Evolutionary conservation across 495 filamentous ascomycete genomes (phyloP), one percentile per base, ranked within the genome.

Genomic region (Hypoxylon subgilvum): DNA sequence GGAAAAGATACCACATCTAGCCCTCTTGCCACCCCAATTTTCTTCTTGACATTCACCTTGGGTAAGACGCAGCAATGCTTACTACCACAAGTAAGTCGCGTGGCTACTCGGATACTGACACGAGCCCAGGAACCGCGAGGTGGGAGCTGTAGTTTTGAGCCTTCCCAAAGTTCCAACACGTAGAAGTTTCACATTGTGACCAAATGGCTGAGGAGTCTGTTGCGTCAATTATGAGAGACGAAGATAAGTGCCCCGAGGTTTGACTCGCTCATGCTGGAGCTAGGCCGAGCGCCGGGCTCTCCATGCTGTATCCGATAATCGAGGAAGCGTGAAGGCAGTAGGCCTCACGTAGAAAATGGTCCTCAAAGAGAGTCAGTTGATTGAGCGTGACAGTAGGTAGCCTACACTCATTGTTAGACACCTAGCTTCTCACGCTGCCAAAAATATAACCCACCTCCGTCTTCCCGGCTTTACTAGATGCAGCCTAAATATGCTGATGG

Each of bases 191-290:
- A 25, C 6, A 13, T 36, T 19, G n/a, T 6, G 50, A 19, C 30
- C 18, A 40, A 32, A 41, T 48, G 42, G 52, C 12, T 10, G n/a
- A 58, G 47, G 62, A 65, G 45, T 65, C 36, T 17, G 42, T 17
- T 14, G 61, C 65, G 49, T 68, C 57, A 8, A 68, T 50, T 34
- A 58, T 9, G 30, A 58, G 65, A 44, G 56, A 52, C n/a, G 45
- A 22, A 54, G 62, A 65, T 10, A 66, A 28, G 25, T 69, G 57
- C 57, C 60, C 53, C 19, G 66, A 39, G 22, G 30, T 52, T 52
- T 38, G 51, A 39, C 57, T 57, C 19, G 32, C 16, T 32, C 40
- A 47, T 48, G 32, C 44, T 16, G 57, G 14, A 10, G 14, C 19
- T 23, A 28, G 36, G 21, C 22, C 36, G 32, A 40, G 4, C 10